phyloP scores from a whole-genome alignment of 2,329 filamentous ascomycete genomes.

The Scedosporium minutisporum region DNA sequence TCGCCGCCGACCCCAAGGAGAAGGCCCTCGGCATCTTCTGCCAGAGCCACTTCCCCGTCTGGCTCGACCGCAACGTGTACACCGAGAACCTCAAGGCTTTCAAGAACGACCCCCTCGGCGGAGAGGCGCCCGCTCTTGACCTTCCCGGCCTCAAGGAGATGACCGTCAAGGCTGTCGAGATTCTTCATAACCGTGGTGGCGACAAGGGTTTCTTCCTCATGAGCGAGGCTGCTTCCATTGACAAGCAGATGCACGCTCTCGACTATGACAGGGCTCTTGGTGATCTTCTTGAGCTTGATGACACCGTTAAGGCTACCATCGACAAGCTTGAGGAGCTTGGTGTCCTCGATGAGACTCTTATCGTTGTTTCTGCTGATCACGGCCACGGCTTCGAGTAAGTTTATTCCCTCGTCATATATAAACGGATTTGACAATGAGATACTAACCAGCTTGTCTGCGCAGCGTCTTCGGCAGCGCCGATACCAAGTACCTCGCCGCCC shows the following conservation, averaged over 20 bases:
- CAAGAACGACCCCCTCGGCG: slow-evolving; percentile 60
- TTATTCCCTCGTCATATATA: too few relatives aligned
- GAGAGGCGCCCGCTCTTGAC: slow-evolving; percentile 54
- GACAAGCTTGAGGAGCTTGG: slow-evolving; percentile 56
- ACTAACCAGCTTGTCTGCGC: too few relatives aligned
- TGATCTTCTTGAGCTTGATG: slow-evolving; percentile 76
- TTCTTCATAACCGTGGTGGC: slow-evolving; percentile 57
- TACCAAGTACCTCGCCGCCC: slow-evolving; percentile 62
- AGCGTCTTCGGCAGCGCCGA: slow-evolving; percentile 70
- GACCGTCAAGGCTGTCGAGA: slow-evolving; percentile 77
- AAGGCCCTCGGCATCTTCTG: slow-evolving; percentile 72
- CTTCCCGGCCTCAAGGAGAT: slow-evolving; percentile 81
- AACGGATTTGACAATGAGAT: too few relatives aligned
- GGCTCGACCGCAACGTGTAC: slow-evolving; percentile 80
- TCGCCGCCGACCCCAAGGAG: slow-evolving; percentile 43
- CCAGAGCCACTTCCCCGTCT: slow-evolving; percentile 66
- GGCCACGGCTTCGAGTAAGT: slow-evolving; percentile 68
- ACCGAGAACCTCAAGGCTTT: slow-evolving; percentile 55
- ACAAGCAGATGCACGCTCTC: slow-evolving; percentile 81
- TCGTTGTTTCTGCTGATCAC: slow-evolving; percentile 79
- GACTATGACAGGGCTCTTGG: slow-evolving; percentile 81
- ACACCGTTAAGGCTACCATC: slow-evolving; percentile 69
- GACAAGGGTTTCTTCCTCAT: slow-evolving; percentile 78
- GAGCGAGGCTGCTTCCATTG: slow-evolving; percentile 75
- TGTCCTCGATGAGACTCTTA: slow-evolving; percentile 63